phyloP scores from a whole-genome alignment of 1,284 basidiomycete species.

The Ustilago vetiveriae region DNA sequence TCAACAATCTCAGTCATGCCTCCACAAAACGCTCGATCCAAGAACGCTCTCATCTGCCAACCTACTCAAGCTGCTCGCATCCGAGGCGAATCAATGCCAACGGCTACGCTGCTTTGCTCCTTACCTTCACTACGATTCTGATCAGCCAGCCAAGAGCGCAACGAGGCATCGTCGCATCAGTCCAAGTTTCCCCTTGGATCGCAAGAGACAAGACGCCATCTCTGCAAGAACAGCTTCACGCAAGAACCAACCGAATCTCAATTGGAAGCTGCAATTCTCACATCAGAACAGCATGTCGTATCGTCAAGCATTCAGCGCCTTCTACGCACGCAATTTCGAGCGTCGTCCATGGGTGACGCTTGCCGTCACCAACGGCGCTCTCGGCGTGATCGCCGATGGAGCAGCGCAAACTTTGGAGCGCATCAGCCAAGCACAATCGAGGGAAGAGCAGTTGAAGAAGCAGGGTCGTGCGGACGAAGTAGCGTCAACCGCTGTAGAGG shows the following conservation, averaged over 20 bases:
- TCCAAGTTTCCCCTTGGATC: too few species aligned
- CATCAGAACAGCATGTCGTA: slow-evolving; percentile 29
- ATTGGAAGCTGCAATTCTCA: neutral
- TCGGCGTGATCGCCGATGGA: slow-evolving; percentile 59
- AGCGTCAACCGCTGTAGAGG: neutral
- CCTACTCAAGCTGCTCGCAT: too few species aligned
- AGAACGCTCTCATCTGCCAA: too few species aligned
- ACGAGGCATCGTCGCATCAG: too few species aligned
- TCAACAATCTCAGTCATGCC: slow-evolving; percentile 26
- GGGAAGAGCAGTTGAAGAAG: neutral
- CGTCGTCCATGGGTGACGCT: slow-evolving; percentile 62
- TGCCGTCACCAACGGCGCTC: slow-evolving; percentile 60
- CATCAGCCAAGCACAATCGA: slow-evolving; percentile 19
- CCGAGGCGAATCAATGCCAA: too few species aligned
- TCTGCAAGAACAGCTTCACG: too few species aligned
- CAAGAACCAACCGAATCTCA: too few species aligned
- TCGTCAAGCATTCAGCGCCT: slow-evolving; percentile 48
- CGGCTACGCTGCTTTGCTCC: too few species aligned
- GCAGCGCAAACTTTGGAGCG: slow-evolving; percentile 62
- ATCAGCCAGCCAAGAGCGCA: too few species aligned
- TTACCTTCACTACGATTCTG: too few species aligned
- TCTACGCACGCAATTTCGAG: slow-evolving; percentile 62
- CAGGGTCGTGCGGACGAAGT: neutral
- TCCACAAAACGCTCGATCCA: slow-evolving; percentile 28
- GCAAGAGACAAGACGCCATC: too few species aligned